Evolutionary conservation across 2,329 filamentous ascomycete species (phyloP).

Genomic region (Aureobasidium sp.): DNA sequence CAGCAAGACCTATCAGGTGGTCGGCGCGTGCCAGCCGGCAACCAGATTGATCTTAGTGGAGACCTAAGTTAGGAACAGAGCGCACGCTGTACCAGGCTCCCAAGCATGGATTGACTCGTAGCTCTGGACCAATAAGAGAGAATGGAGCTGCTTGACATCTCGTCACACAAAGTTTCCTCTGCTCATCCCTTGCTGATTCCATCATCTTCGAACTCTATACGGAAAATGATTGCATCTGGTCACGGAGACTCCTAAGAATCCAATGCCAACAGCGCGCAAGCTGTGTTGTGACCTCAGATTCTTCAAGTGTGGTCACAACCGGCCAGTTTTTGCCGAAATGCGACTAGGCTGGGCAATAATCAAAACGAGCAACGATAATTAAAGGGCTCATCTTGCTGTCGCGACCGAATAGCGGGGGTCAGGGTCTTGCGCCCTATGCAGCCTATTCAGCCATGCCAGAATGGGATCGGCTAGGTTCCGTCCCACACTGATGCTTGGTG

Average conservation of each 20-base stretch:
- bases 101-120: slow-evolving; percentile 4
- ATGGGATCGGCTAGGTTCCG: slow-evolving; percentile 9
- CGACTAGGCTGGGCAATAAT: slow-evolving; percentile 1
- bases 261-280: neutral
- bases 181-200: neutral
- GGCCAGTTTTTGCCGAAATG: neutral
- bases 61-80: slow-evolving; percentile 6
- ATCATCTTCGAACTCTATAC: neutral
- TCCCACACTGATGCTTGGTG: slow-evolving; percentile 11
- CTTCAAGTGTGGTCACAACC: neutral
- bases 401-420: slow-evolving; percentile 10
- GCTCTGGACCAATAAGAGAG: neutral
- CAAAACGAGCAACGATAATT: slow-evolving; percentile 9
- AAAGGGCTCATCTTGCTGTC: slow-evolving; percentile 7
- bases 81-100: neutral
- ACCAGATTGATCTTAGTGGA: slow-evolving; percentile 8
- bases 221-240: neutral
- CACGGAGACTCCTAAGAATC: neutral
- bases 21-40: slow-evolving; percentile 6
- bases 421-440: slow-evolving; percentile 8
- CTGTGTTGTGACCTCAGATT: neutral
- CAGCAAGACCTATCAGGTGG: neutral
- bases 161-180: slow-evolving; percentile 3
- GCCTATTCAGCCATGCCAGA: neutral
- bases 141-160: slow-evolving; percentile 17